Conservation (phyloP, 345 rosid genomes). For the Gossypium herbaceum region DNA sequence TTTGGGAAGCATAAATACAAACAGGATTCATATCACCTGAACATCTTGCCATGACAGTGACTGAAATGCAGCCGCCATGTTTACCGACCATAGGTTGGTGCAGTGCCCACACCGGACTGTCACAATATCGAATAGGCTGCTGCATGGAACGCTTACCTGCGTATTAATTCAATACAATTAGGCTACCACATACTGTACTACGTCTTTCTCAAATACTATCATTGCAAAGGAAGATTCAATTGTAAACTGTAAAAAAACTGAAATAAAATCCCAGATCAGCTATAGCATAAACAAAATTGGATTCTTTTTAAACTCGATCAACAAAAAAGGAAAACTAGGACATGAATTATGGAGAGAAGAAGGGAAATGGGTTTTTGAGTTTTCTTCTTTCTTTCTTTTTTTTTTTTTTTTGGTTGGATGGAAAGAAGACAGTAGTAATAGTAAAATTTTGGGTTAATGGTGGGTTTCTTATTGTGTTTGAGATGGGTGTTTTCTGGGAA, state of each 20-base stretch:
- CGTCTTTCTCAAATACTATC: too few relatives aligned
- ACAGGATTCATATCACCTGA: conserved; percentile 41
- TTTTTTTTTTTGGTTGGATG: background rate
- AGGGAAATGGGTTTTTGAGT: background rate
- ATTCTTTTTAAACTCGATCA: background rate
- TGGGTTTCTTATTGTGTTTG: conserved; percentile 1
- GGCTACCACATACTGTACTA: background rate
- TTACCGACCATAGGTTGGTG: conserved; percentile 90
- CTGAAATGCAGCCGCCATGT: conserved; percentile 94
- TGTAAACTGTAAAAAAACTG: background rate
- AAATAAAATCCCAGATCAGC: conserved; percentile 3
- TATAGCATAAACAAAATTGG: conserved; percentile 3
- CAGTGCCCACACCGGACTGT: conserved; percentile 99
- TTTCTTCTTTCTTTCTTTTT: background rate
- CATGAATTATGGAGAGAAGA: background rate
- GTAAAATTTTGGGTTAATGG: conserved; percentile 14
- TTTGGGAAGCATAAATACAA: conserved; percentile 29
- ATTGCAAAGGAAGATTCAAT: background rate
- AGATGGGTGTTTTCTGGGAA: background rate
- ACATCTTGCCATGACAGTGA: conserved; percentile 67
- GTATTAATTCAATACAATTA: background rate
- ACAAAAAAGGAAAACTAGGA: background rate
- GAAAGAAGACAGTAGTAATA: background rate
- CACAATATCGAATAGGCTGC: conserved; percentile 75
- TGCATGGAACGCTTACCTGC: conserved; percentile 98